Conservation (phyloP, 805 yeast species). For the Sugiyamaella qingdaonensis region DNA sequence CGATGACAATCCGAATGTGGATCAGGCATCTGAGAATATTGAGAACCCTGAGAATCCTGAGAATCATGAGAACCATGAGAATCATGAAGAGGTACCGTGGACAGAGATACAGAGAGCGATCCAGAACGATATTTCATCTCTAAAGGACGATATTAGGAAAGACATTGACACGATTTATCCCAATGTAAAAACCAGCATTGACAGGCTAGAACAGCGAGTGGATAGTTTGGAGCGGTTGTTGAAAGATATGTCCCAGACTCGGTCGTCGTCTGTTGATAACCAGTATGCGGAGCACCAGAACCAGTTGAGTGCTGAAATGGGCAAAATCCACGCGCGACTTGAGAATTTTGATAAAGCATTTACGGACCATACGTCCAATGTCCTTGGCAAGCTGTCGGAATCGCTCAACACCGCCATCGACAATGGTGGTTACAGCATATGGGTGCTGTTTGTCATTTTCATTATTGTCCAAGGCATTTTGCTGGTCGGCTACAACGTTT, state of each 20-base stretch:
- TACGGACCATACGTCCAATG: slow-evolving; percentile 27
- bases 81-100: not conserved
- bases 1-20: not conserved
- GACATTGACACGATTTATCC: not conserved
- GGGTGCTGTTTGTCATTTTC: slow-evolving; percentile 24
- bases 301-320: slow-evolving; percentile 16
- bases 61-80: not conserved
- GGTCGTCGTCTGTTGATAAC: slow-evolving; percentile 7
- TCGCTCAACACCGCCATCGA: slow-evolving; percentile 24
- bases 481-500: slow-evolving; percentile 28
- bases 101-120: not conserved
- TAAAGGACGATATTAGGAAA: not conserved
- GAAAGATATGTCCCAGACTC: slow-evolving; percentile 7
- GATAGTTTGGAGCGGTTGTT: slow-evolving; percentile 14
- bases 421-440: slow-evolving; percentile 27
- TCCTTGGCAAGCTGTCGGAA: slow-evolving; percentile 26
- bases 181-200: not conserved
- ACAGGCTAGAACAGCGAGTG: slow-evolving; percentile 15
- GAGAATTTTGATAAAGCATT: slow-evolving; percentile 22
- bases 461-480: slow-evolving; percentile 26
- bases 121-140: not conserved
- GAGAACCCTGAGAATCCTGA: not conserved
- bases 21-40: not conserved
- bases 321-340: slow-evolving; percentile 14
- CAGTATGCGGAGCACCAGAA: slow-evolving; percentile 13